A percentile compares a stretch with the other conserved stretches of the same genome.
Evolutionary conservation across 208 protist species (phyloP).

Genomic region (Trypanosoma lewisi): DNA sequence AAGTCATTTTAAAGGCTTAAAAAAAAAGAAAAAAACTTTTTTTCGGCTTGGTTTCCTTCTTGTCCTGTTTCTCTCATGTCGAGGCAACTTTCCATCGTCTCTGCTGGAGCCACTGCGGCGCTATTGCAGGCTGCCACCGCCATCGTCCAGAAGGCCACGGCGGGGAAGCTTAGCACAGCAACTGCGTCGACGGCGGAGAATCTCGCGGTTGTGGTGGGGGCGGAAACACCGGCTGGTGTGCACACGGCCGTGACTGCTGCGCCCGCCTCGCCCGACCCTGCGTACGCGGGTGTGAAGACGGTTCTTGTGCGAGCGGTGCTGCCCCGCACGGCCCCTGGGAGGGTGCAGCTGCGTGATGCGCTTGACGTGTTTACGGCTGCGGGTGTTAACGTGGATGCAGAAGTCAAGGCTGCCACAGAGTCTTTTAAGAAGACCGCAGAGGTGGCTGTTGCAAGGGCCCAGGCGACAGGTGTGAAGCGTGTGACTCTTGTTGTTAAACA

Average conservation of each 20-base stretch:
- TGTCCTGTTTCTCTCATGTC: constrained; percentile 53
- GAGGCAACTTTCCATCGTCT: constrained; percentile 61
- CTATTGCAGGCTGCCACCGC: constrained; percentile 60
- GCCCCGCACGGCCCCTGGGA: constrained; percentile 42
- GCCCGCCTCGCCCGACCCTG: constrained; percentile 13
- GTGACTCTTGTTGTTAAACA: constrained; percentile 79
- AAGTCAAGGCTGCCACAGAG: constrained; percentile 41
- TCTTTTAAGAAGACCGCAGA: constrained; percentile 59
- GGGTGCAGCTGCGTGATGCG: constrained; percentile 68
- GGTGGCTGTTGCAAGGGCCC: constrained; percentile 66
- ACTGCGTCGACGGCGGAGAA: constrained; percentile 40
- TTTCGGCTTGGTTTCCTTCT: constrained; percentile 2
- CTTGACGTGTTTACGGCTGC: constrained; percentile 72
- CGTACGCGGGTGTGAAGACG: constrained; percentile 60
- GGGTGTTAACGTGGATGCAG: constrained; percentile 55
- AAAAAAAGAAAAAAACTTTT: constrained; percentile 18
- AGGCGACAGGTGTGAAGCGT: constrained; percentile 43
- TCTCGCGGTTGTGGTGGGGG: constrained; percentile 66
- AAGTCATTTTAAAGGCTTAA: not conserved
- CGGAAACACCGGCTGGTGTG: constrained; percentile 46
- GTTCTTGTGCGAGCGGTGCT: constrained; percentile 72
- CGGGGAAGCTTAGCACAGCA: constrained; percentile 43
- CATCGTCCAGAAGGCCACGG: constrained; percentile 57
- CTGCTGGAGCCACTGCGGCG: constrained; percentile 53
- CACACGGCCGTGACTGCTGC: constrained; percentile 59